These are phyloP conservation scores for Pterocarpus santalinus DNA, from an alignment of 306 rosid genomes.

Conservation along the genomic window DNA sequence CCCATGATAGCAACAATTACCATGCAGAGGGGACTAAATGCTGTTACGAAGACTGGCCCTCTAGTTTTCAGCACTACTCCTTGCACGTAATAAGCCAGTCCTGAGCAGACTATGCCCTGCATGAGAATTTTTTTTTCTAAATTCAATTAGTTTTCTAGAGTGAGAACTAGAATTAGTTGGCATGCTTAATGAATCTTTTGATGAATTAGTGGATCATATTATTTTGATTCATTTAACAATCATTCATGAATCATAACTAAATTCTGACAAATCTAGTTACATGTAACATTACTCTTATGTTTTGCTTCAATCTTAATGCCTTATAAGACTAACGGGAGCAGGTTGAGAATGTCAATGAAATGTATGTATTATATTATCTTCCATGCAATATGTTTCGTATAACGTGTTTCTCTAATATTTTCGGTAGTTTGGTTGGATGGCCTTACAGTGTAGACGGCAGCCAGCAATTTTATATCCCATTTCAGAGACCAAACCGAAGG, in stretches of 20 bases:
- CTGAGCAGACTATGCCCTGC: conserved; percentile 85
- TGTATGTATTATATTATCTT: background rate
- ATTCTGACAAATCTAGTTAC: background rate
- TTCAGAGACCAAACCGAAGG: conserved; percentile 68
- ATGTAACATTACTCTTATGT: background rate
- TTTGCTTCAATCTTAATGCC: background rate
- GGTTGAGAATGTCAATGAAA: background rate
- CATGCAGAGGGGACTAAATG: conserved; percentile 83
- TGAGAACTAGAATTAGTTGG: background rate
- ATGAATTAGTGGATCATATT: background rate
- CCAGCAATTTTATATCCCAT: conserved; percentile 67
- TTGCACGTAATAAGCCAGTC: conserved; percentile 84
- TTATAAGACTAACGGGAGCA: background rate
- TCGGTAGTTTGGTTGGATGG: background rate
- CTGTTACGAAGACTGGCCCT: conserved; percentile 95
- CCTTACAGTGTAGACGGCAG: conserved; percentile 68
- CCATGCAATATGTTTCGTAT: conserved; percentile 5
- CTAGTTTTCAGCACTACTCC: conserved; percentile 81
- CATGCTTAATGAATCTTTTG: background rate
- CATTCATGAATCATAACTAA: too few species aligned
- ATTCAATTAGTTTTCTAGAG: background rate
- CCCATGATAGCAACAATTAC: conserved; percentile 85
- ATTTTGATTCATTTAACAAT: background rate
- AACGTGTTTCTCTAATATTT: background rate
- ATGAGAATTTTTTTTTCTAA: background rate